phyloP scores from a whole-genome alignment of 2,329 filamentous ascomycete genomes.

The Colletotrichum destructivum region DNA sequence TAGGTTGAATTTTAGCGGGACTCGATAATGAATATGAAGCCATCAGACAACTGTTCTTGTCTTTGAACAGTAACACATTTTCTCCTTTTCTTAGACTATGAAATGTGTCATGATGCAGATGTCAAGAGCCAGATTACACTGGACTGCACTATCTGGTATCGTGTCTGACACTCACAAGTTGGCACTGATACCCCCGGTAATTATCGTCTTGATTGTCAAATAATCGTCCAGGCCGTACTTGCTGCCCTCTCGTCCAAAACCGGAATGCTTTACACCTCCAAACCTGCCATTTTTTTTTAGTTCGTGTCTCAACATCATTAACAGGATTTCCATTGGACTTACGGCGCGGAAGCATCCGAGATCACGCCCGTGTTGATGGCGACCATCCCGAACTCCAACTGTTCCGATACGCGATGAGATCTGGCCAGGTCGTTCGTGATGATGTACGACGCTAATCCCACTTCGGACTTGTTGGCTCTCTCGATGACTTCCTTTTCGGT shows the following conservation, averaged over 20 bases:
- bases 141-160: too few relatives aligned
- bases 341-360: slow-evolving; percentile 49
- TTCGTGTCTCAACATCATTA: background rate
- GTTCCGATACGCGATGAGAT: slow-evolving; percentile 60
- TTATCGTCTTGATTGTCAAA: slow-evolving; percentile 68
- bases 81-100: too few relatives aligned
- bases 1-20: slow-evolving; percentile 16
- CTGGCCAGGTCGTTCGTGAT: slow-evolving; percentile 66
- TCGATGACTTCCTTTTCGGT: slow-evolving; percentile 80
- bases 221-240: slow-evolving; percentile 64
- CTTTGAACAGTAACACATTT: background rate
- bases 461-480: slow-evolving; percentile 77
- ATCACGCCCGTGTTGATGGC: slow-evolving; percentile 71
- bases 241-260: slow-evolving; percentile 42
- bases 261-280: slow-evolving; percentile 43
- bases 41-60: background rate
- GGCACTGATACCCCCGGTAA: slow-evolving; percentile 51
- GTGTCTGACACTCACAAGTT: background rate
- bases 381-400: slow-evolving; percentile 76
- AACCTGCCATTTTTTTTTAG: slow-evolving; percentile 28
- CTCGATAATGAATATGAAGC: background rate
- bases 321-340: slow-evolving; percentile 4
- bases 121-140: too few relatives aligned
- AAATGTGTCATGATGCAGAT: background rate
- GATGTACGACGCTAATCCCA: slow-evolving; percentile 83